Percentiles rank a stretch among this genome's conserved stretches.
phyloP scores from a whole-genome alignment of 495 filamentous ascomycete species.

The Lepidopterella palustris region DNA sequence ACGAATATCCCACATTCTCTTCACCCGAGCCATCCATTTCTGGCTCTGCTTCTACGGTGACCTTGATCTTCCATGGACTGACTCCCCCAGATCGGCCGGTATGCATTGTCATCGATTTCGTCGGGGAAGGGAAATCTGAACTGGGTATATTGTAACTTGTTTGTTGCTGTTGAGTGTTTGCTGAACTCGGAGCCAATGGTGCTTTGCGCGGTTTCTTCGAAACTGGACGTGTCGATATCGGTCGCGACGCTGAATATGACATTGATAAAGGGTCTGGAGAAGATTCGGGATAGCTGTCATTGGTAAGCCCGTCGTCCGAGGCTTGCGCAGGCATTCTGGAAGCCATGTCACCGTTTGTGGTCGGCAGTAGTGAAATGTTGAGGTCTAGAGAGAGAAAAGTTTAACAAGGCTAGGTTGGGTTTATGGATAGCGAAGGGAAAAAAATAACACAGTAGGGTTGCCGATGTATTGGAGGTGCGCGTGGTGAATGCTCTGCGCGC shows the following conservation, averaged over 20 bases:
- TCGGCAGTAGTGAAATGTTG: not conserved
- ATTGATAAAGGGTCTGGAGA: slow-evolving; percentile 28
- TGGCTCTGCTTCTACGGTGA: slow-evolving; percentile 40
- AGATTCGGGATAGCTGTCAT: slow-evolving; percentile 24
- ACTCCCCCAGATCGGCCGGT: slow-evolving; percentile 24
- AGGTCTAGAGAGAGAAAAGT: not conserved
- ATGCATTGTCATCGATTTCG: slow-evolving; percentile 36
- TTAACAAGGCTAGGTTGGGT: too few relatives aligned
- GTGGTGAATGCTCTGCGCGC: too few relatives aligned
- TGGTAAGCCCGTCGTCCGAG: slow-evolving; percentile 7
- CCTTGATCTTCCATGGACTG: slow-evolving; percentile 39
- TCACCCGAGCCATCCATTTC: slow-evolving; percentile 18
- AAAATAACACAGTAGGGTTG: too few relatives aligned
- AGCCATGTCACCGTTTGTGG: too few relatives aligned
- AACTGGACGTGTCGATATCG: not conserved
- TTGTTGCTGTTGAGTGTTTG: slow-evolving; percentile 16
- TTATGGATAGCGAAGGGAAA: too few relatives aligned
- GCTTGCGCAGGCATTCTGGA: not conserved
- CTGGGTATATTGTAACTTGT: not conserved
- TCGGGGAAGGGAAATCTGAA: slow-evolving; percentile 25
- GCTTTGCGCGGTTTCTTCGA: slow-evolving; percentile 2
- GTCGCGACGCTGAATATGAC: slow-evolving; percentile 8
- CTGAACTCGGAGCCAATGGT: slow-evolving; percentile 17
- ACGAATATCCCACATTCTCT: slow-evolving; percentile 20
- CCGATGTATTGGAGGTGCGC: too few relatives aligned